phyloP scores from a whole-genome alignment of 805 yeast species.

The Komagataella pastoris region DNA sequence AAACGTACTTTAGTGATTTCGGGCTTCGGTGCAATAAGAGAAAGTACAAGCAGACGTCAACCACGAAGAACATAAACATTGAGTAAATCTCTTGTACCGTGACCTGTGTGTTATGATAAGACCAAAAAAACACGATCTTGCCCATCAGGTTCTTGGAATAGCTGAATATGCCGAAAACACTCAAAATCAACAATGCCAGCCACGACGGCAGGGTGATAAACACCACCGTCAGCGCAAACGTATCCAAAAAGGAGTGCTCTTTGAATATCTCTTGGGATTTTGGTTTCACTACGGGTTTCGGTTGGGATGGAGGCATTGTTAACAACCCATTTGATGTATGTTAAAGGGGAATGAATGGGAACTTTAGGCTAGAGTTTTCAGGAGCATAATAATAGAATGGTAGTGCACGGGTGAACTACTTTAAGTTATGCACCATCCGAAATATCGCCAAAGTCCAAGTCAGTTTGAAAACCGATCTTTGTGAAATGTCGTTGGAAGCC shows the following conservation, averaged over 20 bases:
- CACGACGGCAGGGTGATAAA: conserved; percentile 15
- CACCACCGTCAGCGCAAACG: conserved; percentile 17
- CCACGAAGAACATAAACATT: not conserved
- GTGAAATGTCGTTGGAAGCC: conserved; percentile 37
- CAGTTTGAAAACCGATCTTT: not conserved
- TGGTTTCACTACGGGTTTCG: not conserved
- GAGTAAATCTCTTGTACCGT: not conserved
- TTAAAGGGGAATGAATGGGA: not conserved
- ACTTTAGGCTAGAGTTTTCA: not conserved
- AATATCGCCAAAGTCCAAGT: not conserved
- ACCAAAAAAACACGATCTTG: conserved; percentile 4
- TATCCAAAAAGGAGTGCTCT: conserved; percentile 17
- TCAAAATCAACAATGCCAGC: conserved; percentile 4
- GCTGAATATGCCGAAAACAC: conserved; percentile 3
- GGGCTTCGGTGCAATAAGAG: conserved; percentile 1
- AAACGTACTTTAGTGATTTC: conserved; percentile 10
- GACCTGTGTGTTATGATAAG: not conserved
- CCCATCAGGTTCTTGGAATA: conserved; percentile 5
- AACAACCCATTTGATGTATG: not conserved
- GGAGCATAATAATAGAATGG: not conserved
- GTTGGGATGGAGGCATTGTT: not conserved
- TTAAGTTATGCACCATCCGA: too few relatives aligned
- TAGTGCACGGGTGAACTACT: not conserved
- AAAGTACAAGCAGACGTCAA: not conserved
- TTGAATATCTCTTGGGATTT: conserved; percentile 5